A percentile compares a stretch with the other conserved stretches of the same genome.
Conservation (phyloP, 352 stramenopile species). For the Globisporangium rhizosaccharum region DNA sequence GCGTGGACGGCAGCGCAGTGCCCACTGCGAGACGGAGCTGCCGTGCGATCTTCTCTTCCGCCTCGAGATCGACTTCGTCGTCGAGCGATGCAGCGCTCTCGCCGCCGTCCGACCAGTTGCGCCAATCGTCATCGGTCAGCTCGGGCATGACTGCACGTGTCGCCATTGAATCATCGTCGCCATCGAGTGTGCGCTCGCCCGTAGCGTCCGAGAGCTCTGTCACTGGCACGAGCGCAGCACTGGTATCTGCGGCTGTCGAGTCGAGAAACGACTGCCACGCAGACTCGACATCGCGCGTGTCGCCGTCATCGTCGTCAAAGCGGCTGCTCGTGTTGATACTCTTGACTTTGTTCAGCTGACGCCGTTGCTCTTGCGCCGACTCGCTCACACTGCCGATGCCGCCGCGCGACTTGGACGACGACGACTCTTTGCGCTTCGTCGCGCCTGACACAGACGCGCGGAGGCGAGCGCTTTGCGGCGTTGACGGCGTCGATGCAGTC, state of each 20-base stretch:
- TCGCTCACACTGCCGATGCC: background rate
- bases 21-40: conserved; percentile 5
- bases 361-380: conserved; percentile 9
- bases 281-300: conserved; percentile 51
- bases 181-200: background rate
- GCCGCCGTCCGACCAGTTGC: conserved; percentile 24
- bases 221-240: background rate
- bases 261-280: conserved; percentile 64
- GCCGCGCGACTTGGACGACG: conserved; percentile 3
- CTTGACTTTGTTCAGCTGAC: conserved; percentile 3
- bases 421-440: conserved; percentile 14
- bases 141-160: conserved; percentile 1
- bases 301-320: conserved; percentile 43
- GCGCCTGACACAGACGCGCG: conserved; percentile 11
- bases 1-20: conserved; percentile 8
- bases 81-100: conserved; percentile 5
- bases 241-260: conserved; percentile 10
- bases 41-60: conserved; percentile 7
- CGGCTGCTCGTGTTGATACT: conserved; percentile 6
- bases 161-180: background rate
- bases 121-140: conserved; percentile 17
- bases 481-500: background rate
- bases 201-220: background rate
- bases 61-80: conserved; percentile 6
- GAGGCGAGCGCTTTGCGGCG: conserved; percentile 1